Base-by-base conservation (phyloP, 306 rosid genomes). In the Hippophae tibetana region DNA sequence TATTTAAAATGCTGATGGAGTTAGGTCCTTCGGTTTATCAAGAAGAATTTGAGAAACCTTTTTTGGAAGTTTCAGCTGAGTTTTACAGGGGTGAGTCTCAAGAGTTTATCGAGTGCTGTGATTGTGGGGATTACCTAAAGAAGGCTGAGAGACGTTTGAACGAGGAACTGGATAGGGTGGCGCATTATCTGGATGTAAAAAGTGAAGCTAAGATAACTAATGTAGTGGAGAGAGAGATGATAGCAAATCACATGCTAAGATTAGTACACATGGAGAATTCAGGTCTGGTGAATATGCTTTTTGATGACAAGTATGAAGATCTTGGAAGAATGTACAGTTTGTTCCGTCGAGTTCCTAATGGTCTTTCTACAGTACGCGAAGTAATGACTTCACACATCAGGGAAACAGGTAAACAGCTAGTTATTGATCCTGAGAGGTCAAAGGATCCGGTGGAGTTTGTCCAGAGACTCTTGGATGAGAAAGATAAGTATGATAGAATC, bases 81-180 rank as follows among this genome's bases (percentile, higher is more conserved):
- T 89, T 89, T 75, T 89, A 86, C 73, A 62, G 60, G 57, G 71
- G 69, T 18, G 93, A 89, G 70, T 82, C 93, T 42, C 93, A 89
- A 61, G 72, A 70, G 57, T 84, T 82, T 71, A 89, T 86, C 59
- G 95, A 86, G 71, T 78, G 80, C 64, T 78, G 87, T 23, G 85
- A 82, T 64, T 89, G 95, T 64, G 87, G 95, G 54, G 92, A 84
- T 72, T 89, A 89, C 67, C 78, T 89, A 51, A 78, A 86, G 76
- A 80, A 78, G 74, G 87, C 85, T 12, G 97, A 89, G 80, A 79
- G 79, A 70, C 81, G 84, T 26, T 68, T 86, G 64, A 79, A 86
- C 49, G 95, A 90, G 82, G 97, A 90, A 79, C 79, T 85, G 63
- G 97, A 87, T 54, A 84, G 97, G 76, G 94, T 79, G 75, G 77